Evolutionary conservation across 371 early-diverging fungal genomes (phyloP), one percentile per base, ranked within the genome.

Genomic region (Conidiobolus incongruus): DNA sequence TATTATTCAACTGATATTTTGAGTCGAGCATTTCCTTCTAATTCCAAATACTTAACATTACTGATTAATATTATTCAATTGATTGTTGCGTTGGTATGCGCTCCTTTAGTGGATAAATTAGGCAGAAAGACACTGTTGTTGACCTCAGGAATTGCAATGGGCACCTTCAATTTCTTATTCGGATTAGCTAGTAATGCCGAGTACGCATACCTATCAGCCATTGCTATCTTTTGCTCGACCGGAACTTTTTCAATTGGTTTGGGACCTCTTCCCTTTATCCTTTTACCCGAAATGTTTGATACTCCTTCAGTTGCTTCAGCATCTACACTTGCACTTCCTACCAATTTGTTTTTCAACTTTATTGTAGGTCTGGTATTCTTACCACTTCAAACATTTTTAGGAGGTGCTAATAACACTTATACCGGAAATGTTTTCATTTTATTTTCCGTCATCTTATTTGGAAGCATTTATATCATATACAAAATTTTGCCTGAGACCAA

Each of bases 181-280:
- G 77, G 77, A 0, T 55, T 70, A 40, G 60, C 70, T 20, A 66
- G 80, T 31, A 62, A 62, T 0, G 47, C 61, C 21, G 53, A 58
- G n/a, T 50, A 58, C 17, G 57, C 71, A 2, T 43, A 56, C 4
- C 54, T 76, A 4, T 71, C 85, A 0, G 77, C 74, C 0, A 46
- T 72, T 12, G 65, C 77, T 16, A 64, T 87, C 37, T 65, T 82
- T 47, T 63, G 70, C 2, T 83, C 81, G 52, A 79, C 88, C 2
- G 80, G 78, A 0, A 60, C 79, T 1, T 97, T 81, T 67, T 84
- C 86, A 11, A 60, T 91, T 24, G 98, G 93, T 8, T 56, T 91
- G 2, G 88, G 91, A 0, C 76, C 82, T 1, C 76, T 89, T 47
- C 87, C 91, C 1, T 89, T 84, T 55, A 45, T 88, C 47, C 70